Evolutionary conservation across 768 basidiomycete species (phyloP).

Genomic region (Mycena polygramma): DNA sequence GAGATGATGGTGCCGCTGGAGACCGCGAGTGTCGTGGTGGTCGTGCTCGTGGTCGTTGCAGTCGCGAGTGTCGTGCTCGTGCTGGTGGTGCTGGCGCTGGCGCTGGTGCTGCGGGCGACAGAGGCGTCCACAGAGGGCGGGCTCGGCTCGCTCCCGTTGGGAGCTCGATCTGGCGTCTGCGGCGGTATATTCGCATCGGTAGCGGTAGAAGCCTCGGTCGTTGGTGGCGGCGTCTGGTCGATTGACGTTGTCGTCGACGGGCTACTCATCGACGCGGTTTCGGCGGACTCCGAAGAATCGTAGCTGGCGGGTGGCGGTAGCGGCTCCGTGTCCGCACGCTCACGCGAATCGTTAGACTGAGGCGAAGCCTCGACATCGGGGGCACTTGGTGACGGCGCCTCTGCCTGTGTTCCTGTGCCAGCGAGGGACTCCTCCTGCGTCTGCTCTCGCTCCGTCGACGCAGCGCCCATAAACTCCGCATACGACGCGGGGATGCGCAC

Average conservation of each 20-base stretch:
- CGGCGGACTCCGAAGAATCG: conserved; percentile 8
- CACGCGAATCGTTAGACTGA: conserved; percentile 1
- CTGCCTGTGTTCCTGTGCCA: not conserved
- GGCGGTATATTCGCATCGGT: not conserved
- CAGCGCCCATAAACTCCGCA: conserved; percentile 26
- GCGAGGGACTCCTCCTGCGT: not conserved
- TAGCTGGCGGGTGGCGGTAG: not conserved
- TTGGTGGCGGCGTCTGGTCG: conserved; percentile 1
- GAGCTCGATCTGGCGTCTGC: not conserved
- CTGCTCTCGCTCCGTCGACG: conserved; percentile 13
- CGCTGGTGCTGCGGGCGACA: not conserved
- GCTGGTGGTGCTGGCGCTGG: not conserved
- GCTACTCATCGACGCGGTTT: not conserved
- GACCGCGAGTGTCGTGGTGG: not conserved
- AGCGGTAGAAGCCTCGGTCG: not conserved
- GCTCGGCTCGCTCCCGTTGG: conserved; percentile 13
- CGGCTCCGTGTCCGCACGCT: not conserved
- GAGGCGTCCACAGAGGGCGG: not conserved
- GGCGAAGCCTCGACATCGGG: not conserved
- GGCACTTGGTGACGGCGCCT: not conserved
- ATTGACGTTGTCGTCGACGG: not conserved
- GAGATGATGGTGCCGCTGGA: conserved; percentile 26
- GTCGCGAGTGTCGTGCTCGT: no score
- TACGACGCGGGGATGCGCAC: conserved; percentile 31
- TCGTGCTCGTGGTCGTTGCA: not conserved